phyloP scores from a whole-genome alignment of 2,329 filamentous ascomycete genomes.

The Onygenales sp. region DNA sequence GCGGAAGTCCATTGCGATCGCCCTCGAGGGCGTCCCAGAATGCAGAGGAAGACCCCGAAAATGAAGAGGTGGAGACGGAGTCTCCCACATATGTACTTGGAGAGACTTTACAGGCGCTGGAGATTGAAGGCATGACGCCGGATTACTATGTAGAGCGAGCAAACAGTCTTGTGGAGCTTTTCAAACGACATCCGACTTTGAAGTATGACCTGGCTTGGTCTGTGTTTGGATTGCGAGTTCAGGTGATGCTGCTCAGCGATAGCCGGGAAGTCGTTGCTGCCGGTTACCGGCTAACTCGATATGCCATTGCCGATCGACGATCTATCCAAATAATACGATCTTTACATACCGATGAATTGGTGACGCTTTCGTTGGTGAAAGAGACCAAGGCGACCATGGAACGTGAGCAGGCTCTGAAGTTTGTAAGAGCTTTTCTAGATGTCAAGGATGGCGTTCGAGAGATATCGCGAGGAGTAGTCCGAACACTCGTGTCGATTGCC shows the following conservation, averaged over 20 bases:
- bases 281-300: conserved; percentile 85
- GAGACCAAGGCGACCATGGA: conserved; percentile 96
- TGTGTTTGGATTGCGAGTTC: conserved; percentile 85
- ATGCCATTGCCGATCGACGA: conserved; percentile 83
- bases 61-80: conserved; percentile 61
- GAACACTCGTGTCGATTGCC: conserved; percentile 83
- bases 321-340: conserved; percentile 81
- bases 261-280: conserved; percentile 92
- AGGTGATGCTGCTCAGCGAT: conserved; percentile 91
- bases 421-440: conserved; percentile 87
- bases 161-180: conserved; percentile 90
- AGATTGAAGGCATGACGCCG: conserved; percentile 74
- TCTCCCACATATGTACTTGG: conserved; percentile 86
- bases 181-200: conserved; percentile 81
- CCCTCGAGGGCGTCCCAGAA: conserved; percentile 33
- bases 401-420: conserved; percentile 92
- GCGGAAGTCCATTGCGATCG: conserved; percentile 45
- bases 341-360: conserved; percentile 84
- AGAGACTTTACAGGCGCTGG: conserved; percentile 82
- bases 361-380: conserved; percentile 86
- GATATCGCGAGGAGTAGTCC: conserved; percentile 74
- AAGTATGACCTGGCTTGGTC: conserved; percentile 98
- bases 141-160: conserved; percentile 93
- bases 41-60: conserved; percentile 34
- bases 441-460: conserved; percentile 87